Evolutionary conservation across 78 protist species (phyloP), one percentile per base, ranked within the genome.

Genomic region (Dictyostelium discoideum): DNA sequence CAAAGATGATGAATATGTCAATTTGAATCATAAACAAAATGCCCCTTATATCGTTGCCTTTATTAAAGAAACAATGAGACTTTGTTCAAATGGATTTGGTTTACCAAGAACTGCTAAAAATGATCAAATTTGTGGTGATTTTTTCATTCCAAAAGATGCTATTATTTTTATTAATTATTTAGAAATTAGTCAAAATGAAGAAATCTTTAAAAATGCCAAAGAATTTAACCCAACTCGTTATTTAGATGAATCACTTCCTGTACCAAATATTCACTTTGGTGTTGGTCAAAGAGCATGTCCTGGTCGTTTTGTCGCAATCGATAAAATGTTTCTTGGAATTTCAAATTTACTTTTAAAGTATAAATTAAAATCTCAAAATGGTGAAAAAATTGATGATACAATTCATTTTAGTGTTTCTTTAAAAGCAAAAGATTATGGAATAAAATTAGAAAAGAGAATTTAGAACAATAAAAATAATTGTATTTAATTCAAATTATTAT

Each of bases 41-140:
- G 20, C 26, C 0, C 87, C 87, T 2, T 85, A 37, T 14, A 3
- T 67, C 0, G 10, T 54, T 22, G 89, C 89, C 11, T 60, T 24
- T 3, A 65, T 85, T 67, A 85, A 85, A 67, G 89, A 85, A 76
- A 50, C 69, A 26, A 65, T 85, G 80, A 60, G 89, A n/a, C 6
- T 85, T 40, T 29, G 76, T n/a, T 29, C 79, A 13, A 42, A 54
- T 60, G 67, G 74, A 22, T 74, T 74, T 16, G 76, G 80, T 6
- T 6, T 65, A 1, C 76, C 79, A 11, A 60, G 60, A 67, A 14
- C 29, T 16, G 6, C 80, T 14, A 65, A 16, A 24, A 40, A 60
- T n/a, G 76, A 60, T 44, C 74, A 18, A 44, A n/a, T 85, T 5
- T 14, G 74, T 67, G 54, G n/a, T 13, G 40, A 85, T 42, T 29